A percentile compares a stretch with the other conserved stretches of the same genome.
phyloP scores from a whole-genome alignment of 371 early-diverging fungal genomes.

The Syncephalastrum monosporum region DNA sequence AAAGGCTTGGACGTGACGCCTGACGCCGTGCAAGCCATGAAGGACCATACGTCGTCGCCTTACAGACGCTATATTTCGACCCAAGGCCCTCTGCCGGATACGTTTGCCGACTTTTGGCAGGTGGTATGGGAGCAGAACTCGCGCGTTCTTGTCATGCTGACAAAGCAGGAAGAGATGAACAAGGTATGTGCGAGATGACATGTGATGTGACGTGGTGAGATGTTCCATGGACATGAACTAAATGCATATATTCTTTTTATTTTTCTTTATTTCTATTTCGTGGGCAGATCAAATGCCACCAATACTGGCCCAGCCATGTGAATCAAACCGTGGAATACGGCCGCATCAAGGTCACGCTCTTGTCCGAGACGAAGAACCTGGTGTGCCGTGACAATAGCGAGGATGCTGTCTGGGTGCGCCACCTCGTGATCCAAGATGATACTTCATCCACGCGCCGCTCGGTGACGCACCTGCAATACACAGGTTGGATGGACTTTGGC shows the following conservation, averaged over 20 bases:
- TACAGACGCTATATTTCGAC: conserved; percentile 73
- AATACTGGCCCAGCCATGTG: conserved; percentile 67
- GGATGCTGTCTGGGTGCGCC: conserved; percentile 30
- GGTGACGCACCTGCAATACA: conserved; percentile 78
- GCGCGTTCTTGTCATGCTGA: conserved; percentile 84
- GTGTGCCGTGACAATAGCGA: conserved; percentile 18
- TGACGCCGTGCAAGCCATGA: conserved; percentile 22
- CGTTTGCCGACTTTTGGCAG: conserved; percentile 87
- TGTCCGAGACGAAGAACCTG: conserved; percentile 17
- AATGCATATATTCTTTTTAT: background rate
- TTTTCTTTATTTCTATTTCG: too few species aligned
- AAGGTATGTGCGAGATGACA: conserved; percentile 47
- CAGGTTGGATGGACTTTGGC: conserved; percentile 89
- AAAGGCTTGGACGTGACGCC: conserved; percentile 2
- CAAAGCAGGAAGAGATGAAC: conserved; percentile 79
- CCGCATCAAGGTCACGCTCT: conserved; percentile 25
- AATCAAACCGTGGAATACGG: conserved; percentile 43
- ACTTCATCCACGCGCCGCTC: conserved; percentile 28
- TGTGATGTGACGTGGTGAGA: too few species aligned
- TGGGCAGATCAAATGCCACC: conserved; percentile 58
- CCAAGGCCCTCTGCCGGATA: conserved; percentile 83
- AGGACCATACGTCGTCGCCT: conserved; percentile 8
- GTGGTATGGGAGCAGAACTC: conserved; percentile 84
- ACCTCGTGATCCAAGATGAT: conserved; percentile 12
- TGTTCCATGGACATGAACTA: too few species aligned